Conservation (phyloP, 106 monocot genomes). For the Platanthera guangdongensis region DNA sequence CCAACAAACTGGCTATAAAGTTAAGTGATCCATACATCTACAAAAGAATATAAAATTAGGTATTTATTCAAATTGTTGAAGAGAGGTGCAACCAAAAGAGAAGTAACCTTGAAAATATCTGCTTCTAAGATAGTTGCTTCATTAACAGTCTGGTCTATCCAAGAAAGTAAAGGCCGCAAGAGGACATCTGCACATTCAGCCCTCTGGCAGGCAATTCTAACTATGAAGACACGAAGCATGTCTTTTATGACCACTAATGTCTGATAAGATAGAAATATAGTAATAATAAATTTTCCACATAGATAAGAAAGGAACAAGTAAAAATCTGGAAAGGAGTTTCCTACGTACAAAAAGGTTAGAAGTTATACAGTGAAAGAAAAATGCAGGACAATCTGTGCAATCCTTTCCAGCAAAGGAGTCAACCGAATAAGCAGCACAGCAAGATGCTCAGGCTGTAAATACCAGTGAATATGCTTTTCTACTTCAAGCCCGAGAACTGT, state of each 20-base stretch:
- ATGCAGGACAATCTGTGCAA: conserved; percentile 61
- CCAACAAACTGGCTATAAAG: conserved; percentile 71
- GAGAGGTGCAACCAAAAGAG: not conserved
- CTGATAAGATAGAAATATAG: conserved; percentile 25
- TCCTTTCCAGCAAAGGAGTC: conserved; percentile 63
- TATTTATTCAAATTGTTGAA: not conserved
- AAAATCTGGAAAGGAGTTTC: not conserved
- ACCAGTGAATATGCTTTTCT: conserved; percentile 68
- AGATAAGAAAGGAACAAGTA: not conserved
- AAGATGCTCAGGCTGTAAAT: conserved; percentile 48
- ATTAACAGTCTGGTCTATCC: conserved; percentile 43
- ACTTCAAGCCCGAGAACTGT: conserved; percentile 65
- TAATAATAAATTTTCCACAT: not conserved
- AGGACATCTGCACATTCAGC: conserved; percentile 66
- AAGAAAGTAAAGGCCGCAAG: conserved; percentile 62
- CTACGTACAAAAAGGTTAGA: not conserved
- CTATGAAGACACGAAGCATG: conserved; percentile 85
- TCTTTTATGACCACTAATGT: conserved; percentile 74
- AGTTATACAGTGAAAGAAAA: conserved; percentile 73
- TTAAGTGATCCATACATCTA: conserved; percentile 76
- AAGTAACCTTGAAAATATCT: conserved; percentile 59
- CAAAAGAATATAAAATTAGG: conserved; percentile 7
- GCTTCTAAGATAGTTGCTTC: conserved; percentile 45
- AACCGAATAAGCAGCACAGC: conserved; percentile 47
- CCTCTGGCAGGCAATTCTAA: conserved; percentile 68